Percentiles rank a stretch among this genome's conserved stretches.
phyloP scores from a whole-genome alignment of 257 asterid species.

The Nicotiana attenuata region DNA sequence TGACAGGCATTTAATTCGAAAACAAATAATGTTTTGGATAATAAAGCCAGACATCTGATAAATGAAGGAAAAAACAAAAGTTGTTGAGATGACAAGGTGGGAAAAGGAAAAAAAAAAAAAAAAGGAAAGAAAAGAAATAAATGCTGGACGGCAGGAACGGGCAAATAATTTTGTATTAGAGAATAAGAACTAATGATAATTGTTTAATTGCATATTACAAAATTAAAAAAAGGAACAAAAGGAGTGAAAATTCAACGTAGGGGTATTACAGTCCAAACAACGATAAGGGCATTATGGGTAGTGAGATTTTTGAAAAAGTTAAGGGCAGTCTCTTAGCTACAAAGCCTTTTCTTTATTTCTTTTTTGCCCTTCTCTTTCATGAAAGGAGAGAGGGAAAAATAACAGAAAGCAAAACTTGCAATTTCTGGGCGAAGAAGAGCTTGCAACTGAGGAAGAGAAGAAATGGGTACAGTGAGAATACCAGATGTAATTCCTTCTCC shows the following conservation, averaged over 20 bases:
- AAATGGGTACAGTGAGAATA: conserved; percentile 51
- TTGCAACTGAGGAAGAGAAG: not conserved
- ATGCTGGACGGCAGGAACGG: too few relatives aligned
- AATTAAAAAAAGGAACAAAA: not conserved
- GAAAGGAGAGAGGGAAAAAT: not conserved
- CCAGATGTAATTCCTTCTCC: conserved; percentile 68
- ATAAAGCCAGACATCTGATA: not conserved
- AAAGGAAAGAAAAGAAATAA: too few relatives aligned
- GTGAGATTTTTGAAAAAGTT: not conserved
- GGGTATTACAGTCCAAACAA: not conserved
- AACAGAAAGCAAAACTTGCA: not conserved
- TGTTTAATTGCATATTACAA: too few relatives aligned
- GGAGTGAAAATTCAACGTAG: not conserved
- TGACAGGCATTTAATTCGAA: not conserved
- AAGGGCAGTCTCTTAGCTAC: not conserved
- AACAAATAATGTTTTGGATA: not conserved
- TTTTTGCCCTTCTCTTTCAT: not conserved
- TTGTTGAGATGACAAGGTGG: too few relatives aligned
- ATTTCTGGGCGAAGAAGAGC: not conserved
- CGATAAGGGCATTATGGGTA: not conserved
- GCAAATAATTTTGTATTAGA: too few relatives aligned
- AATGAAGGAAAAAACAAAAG: not conserved
- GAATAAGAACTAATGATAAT: too few relatives aligned
- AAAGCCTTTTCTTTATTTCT: not conserved
- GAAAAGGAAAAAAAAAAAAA: too few relatives aligned